These are phyloP conservation scores for Geranium brycei DNA, from an alignment of 345 rosid species.

Conservation along the genomic window DNA sequence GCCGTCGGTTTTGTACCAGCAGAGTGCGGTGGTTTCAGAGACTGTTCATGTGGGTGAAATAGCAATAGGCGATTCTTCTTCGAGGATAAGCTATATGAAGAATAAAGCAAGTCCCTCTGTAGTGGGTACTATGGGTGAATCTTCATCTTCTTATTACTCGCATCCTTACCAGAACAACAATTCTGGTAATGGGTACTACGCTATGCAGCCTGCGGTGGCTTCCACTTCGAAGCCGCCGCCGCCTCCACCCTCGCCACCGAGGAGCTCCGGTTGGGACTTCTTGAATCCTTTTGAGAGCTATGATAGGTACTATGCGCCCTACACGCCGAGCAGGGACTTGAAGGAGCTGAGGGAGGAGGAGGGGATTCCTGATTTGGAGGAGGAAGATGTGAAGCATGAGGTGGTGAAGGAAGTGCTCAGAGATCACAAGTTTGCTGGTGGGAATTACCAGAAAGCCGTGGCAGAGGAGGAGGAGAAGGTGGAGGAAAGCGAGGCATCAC, in stretches of 20 bases:
- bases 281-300: slow-evolving; percentile 44
- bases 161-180: slow-evolving; percentile 16
- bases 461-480: slow-evolving; percentile 18
- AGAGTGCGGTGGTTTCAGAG: neutral
- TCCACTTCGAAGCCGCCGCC: slow-evolving; percentile 59
- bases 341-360: slow-evolving; percentile 79
- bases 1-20: neutral
- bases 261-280: slow-evolving; percentile 64
- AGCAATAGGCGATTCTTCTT: neutral
- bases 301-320: slow-evolving; percentile 35
- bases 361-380: slow-evolving; percentile 94
- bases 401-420: slow-evolving; percentile 59
- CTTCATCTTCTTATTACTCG: slow-evolving; percentile 38
- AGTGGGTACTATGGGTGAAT: slow-evolving; percentile 52
- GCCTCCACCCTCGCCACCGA: slow-evolving; percentile 73
- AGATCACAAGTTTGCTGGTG: slow-evolving; percentile 29
- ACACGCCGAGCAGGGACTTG: slow-evolving; percentile 55
- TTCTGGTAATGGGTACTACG: slow-evolving; percentile 22
- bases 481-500: slow-evolving; percentile 23
- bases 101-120: slow-evolving; percentile 47
- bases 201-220: slow-evolving; percentile 14
- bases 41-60: neutral
- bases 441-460: slow-evolving; percentile 22
- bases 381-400: slow-evolving; percentile 50
- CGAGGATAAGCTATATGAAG: slow-evolving; percentile 8